These are phyloP conservation scores for Solanum hybrid DNA, from an alignment of 305 asterid species.

Conservation along the genomic window DNA sequence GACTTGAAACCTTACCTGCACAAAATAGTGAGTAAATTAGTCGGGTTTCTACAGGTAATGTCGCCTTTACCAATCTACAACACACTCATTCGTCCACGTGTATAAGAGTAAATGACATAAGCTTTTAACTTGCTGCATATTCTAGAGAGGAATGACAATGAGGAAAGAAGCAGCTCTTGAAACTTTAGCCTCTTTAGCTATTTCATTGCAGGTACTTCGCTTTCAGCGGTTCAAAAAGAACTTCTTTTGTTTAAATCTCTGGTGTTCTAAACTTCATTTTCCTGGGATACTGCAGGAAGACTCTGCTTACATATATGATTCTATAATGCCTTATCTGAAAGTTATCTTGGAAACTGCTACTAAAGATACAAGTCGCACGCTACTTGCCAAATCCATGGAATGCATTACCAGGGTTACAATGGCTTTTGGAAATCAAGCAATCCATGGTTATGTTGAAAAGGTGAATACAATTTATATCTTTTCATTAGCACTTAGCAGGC, in stretches of 20 bases:
- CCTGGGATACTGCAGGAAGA: slow-evolving; percentile 6
- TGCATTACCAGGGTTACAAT: neutral
- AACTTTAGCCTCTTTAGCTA: neutral
- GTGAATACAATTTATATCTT: neutral
- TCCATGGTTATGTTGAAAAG: neutral
- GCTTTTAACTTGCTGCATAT: neutral
- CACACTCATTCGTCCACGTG: neutral
- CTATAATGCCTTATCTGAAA: neutral
- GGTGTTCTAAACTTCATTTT: neutral
- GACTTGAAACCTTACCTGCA: slow-evolving; percentile 5
- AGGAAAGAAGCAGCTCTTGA: neutral
- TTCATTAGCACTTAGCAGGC: neutral
- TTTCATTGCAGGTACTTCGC: neutral
- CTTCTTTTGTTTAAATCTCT: neutral
- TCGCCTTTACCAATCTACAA: neutral
- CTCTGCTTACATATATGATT: neutral
- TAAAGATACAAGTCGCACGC: neutral
- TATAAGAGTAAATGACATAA: neutral
- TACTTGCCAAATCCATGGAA: neutral
- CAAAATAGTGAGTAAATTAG: neutral
- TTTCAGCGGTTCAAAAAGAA: neutral
- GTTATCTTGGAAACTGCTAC: neutral
- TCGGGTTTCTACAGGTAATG: slow-evolving; percentile 5
- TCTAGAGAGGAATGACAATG: slow-evolving; percentile 1
- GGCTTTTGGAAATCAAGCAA: neutral